Base-by-base conservation (phyloP, 345 rosid genomes). In the Dovyalis caffra region DNA sequence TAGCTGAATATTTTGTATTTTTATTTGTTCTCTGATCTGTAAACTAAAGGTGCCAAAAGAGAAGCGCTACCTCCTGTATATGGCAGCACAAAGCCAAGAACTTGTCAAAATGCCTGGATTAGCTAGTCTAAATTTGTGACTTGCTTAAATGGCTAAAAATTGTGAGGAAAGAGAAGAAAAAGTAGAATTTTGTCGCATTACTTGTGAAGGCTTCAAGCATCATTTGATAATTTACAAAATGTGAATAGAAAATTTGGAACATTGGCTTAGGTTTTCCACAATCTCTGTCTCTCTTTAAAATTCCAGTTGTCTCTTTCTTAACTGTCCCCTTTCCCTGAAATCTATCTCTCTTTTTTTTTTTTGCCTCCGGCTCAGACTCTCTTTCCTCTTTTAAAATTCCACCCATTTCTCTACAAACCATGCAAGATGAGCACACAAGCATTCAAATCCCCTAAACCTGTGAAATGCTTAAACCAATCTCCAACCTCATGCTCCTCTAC, bases 371-470 rank as follows among this genome's bases (percentile, higher is more conserved):
- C 5, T 29, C 15, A 32, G 7, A 15, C 33, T 73, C 29, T 73
- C 21, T 53, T 74, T 67, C 57, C 57, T 38, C 57, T 23, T 56
- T 56, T 56, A 25, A n/a, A n/a, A 56, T 56, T 2, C 60, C 25
- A 23, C 60, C 60, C 60, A 56, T 56, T 56, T 74, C 49, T 53
- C 56, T 47, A 63, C 69, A 68, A 57, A 47, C 18, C 35, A 66
- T 31, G 38, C 47, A 57, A 21, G 43, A 66, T 72, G 72, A 67
- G 67, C 29, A 51, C 5, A 21, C 65, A 64, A 53, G 49, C 38
- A 31, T 3, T 28, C 34, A 64, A 65, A 28, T 66, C 16, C 29
- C 35, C n/a, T 25, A 71, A 69, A 49, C 74, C 60, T 29, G n/a
- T 40, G 56, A 72, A 60, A 62, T 29, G 15, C 40, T 38, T 5